Percentiles rank a stretch among this genome's conserved stretches.
These are phyloP conservation scores for Chrysosporium keratinophilum DNA, from an alignment of 2,329 filamentous ascomycete species.

Conservation along the genomic window DNA sequence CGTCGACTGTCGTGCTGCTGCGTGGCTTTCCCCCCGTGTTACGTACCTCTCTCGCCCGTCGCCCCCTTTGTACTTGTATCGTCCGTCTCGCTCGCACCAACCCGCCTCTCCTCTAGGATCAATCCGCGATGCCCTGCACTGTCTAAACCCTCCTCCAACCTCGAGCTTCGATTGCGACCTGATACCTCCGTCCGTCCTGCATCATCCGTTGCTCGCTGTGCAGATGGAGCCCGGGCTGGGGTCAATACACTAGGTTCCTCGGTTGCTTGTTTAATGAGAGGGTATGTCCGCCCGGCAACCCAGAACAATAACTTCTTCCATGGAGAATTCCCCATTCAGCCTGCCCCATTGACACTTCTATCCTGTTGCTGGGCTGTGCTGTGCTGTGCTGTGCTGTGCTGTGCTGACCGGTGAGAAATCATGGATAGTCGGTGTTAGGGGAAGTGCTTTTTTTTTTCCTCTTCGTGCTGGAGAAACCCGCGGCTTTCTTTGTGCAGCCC, in stretches of 20 bases:
- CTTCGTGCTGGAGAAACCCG: constrained; percentile 3
- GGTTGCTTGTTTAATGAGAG: not conserved
- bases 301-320: not conserved
- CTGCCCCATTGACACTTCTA: not conserved
- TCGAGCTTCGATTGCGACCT: not conserved
- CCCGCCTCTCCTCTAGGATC: not conserved
- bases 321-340: not conserved
- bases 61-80: not conserved
- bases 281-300: not conserved
- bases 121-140: not conserved
- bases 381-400: not conserved
- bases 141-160: not conserved
- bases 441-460: not conserved
- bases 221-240: constrained; percentile 13
- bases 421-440: not conserved
- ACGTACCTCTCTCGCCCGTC: not conserved
- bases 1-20: not conserved
- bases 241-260: not conserved
- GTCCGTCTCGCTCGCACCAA: not conserved
- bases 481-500: not conserved
- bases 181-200: not conserved
- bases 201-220: constrained; percentile 1
- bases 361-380: not conserved
- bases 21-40: not conserved
- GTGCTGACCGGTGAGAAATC: constrained; percentile 6